phyloP scores from a whole-genome alignment of 129 eudicot species.

The Tagetes erecta region DNA sequence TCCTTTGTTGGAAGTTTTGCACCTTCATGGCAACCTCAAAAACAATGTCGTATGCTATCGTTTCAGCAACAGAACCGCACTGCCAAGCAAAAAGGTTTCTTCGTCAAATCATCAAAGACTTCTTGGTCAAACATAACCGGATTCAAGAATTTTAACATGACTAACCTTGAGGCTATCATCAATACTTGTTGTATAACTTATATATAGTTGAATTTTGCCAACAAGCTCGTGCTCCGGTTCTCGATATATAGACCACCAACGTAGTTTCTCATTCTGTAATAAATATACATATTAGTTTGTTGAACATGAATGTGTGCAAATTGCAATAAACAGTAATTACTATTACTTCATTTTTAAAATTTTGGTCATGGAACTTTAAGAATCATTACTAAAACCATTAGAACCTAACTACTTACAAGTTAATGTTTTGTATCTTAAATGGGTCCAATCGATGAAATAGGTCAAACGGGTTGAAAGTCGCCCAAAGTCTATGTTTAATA shows the following conservation, averaged over 20 bases:
- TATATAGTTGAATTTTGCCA: slow-evolving; percentile 69
- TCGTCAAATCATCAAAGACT: not conserved
- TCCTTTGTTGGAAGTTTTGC: slow-evolving; percentile 68
- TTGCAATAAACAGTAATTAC: not conserved
- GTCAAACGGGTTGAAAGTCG: not conserved
- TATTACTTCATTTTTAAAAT: not conserved
- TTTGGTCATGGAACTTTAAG: not conserved
- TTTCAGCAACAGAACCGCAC: slow-evolving; percentile 94
- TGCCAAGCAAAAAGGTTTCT: slow-evolving; percentile 29
- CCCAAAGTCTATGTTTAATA: slow-evolving; percentile 19
- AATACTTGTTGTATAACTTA: slow-evolving; percentile 63
- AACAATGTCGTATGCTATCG: slow-evolving; percentile 78
- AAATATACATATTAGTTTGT: slow-evolving; percentile 14
- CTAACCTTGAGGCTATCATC: slow-evolving; percentile 80
- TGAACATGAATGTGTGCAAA: slow-evolving; percentile 1
- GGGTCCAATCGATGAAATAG: not conserved
- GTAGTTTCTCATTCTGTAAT: slow-evolving; percentile 69
- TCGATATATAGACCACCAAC: slow-evolving; percentile 82
- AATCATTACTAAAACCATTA: not conserved
- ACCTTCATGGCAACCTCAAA: slow-evolving; percentile 76
- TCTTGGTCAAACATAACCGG: not conserved
- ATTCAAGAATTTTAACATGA: slow-evolving; percentile 12
- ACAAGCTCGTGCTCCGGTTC: slow-evolving; percentile 89
- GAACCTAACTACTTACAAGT: not conserved
- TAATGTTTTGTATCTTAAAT: not conserved